phyloP scores from a whole-genome alignment of 176 grass and related monocot species.

The Phyllostachys edulis region DNA sequence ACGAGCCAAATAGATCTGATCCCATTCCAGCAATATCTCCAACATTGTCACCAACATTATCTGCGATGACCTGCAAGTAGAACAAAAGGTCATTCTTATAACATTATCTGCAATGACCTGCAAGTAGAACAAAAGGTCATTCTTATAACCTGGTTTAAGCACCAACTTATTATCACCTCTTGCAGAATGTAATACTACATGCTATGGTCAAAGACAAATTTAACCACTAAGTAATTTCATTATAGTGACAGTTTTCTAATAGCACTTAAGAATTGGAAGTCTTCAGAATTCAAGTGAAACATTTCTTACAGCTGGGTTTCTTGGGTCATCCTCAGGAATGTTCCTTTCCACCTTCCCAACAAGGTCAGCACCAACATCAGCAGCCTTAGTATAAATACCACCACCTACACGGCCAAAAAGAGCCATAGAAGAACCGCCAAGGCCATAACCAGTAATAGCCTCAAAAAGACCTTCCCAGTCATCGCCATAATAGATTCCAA shows the following conservation, averaged over 20 bases:
- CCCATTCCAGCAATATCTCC: slow-evolving; percentile 74
- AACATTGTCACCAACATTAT: slow-evolving; percentile 73
- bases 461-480: slow-evolving; percentile 79
- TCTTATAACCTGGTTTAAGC: neutral
- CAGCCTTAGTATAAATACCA: slow-evolving; percentile 76
- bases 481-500: slow-evolving; percentile 62
- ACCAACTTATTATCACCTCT: neutral
- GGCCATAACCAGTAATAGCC: slow-evolving; percentile 68
- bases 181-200: neutral
- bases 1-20: slow-evolving; percentile 60
- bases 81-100: slow-evolving; percentile 25
- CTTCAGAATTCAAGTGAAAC: slow-evolving; percentile 7
- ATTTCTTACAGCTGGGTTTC: slow-evolving; percentile 66
- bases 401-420: slow-evolving; percentile 69
- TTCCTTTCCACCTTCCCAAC: slow-evolving; percentile 67
- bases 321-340: slow-evolving; percentile 66
- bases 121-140: slow-evolving; percentile 17
- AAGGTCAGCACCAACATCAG: slow-evolving; percentile 74
- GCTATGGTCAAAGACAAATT: neutral
- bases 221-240: neutral
- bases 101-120: slow-evolving; percentile 61
- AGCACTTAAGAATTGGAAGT: slow-evolving; percentile 1
- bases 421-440: slow-evolving; percentile 71
- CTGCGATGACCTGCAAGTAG: slow-evolving; percentile 54
- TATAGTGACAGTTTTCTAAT: neutral